Evolutionary conservation across 192 early-diverging fungal genomes (phyloP).

Genomic region (Podila epicladia): DNA sequence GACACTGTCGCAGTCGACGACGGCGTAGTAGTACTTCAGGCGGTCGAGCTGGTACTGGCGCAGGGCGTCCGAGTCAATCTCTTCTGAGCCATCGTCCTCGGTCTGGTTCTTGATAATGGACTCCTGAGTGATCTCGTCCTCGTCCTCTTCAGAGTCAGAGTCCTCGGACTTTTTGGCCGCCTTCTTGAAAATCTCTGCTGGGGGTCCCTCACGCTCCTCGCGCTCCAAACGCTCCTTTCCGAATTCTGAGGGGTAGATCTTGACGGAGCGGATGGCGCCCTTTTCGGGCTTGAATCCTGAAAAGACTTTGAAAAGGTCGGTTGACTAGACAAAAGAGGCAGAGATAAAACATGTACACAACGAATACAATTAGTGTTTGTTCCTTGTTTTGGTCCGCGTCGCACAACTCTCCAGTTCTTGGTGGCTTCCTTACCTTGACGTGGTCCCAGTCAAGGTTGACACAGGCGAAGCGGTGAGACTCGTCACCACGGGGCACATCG

Average conservation of each 20-base stretch:
- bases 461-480: slow-evolving; percentile 81
- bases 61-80: slow-evolving; percentile 85
- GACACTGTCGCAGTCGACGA: slow-evolving; percentile 91
- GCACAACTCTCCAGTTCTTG: too few relatives aligned
- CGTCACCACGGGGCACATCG: slow-evolving; percentile 64
- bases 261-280: slow-evolving; percentile 77
- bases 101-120: slow-evolving; percentile 57
- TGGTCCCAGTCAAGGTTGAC: slow-evolving; percentile 98
- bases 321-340: slow-evolving; percentile 65
- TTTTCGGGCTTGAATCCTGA: slow-evolving; percentile 82
- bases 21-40: slow-evolving; percentile 92
- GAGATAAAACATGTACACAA: neutral
- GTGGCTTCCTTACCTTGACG: slow-evolving; percentile 63
- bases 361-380: neutral
- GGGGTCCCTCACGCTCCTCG: slow-evolving; percentile 82
- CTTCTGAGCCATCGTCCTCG: slow-evolving; percentile 70
- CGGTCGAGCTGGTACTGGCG: slow-evolving; percentile 94
- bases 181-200: slow-evolving; percentile 73
- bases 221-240: slow-evolving; percentile 79
- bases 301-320: slow-evolving; percentile 88
- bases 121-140: slow-evolving; percentile 57
- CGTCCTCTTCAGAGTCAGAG: slow-evolving; percentile 31
- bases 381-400: neutral
- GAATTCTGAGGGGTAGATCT: slow-evolving; percentile 90
- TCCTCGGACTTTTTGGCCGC: slow-evolving; percentile 13